Conservation (phyloP, 352 stramenopile genomes). For the Saprolegnia parasitica region DNA sequence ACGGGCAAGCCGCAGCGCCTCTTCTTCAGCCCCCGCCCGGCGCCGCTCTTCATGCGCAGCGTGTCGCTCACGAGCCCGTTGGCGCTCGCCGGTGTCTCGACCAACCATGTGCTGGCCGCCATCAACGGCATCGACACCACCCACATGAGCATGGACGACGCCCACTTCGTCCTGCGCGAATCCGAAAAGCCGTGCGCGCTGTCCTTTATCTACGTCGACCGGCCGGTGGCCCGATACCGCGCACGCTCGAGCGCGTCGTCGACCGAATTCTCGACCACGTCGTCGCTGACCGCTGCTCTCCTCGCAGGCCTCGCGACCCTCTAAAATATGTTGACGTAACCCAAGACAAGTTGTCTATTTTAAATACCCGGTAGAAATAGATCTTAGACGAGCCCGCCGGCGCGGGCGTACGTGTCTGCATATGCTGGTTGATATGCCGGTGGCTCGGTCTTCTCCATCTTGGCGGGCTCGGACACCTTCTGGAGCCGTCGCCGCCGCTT, state of each 20-base stretch:
- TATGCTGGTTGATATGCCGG: conserved; percentile 14
- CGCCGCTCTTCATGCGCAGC: neutral
- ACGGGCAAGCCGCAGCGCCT: neutral
- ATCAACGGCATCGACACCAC: neutral
- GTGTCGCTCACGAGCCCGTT: neutral
- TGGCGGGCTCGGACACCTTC: no score
- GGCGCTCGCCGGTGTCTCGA: neutral
- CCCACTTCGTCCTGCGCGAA: neutral
- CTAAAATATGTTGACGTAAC: no score
- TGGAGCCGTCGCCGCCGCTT: conserved; percentile 42
- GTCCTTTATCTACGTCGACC: neutral
- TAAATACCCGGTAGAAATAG: conserved; percentile 23
- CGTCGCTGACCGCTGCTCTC: neutral
- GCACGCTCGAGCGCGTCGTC: neutral
- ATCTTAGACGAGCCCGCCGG: conserved; percentile 38
- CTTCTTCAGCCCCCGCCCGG: neutral
- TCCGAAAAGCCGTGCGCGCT: neutral
- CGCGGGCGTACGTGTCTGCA: conserved; percentile 25
- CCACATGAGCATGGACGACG: neutral
- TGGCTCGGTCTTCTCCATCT: no score
- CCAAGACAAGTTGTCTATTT: conserved; percentile 5
- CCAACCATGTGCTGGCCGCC: neutral
- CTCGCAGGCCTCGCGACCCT: neutral
- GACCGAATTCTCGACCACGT: neutral
- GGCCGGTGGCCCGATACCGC: neutral